Base-by-base conservation (phyloP, 2,329 filamentous ascomycete genomes). In the Lojkania enalia region DNA sequence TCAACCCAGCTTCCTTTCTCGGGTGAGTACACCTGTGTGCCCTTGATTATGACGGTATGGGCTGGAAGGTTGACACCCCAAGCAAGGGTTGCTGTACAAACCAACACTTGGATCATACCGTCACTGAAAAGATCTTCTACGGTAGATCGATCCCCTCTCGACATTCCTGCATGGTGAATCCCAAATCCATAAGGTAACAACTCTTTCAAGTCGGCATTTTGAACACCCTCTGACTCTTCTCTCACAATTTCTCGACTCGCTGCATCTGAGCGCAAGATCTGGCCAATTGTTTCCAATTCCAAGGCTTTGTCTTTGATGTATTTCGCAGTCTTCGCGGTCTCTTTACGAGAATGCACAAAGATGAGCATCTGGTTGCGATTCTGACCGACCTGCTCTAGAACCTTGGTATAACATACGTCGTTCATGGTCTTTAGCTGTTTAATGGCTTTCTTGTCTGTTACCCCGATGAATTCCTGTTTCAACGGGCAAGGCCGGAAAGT, bases 341-440 rank as follows among this genome's bases (percentile, higher is more conserved):
- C 95, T 66, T 99, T 99, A 60, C 94, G 82, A 25, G 95, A 99
- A 68, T 99, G 95, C 4, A 99, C 94, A 64, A 99, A 99, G 48
- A 99, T 96, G 29, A 99, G 83, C 91, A 99, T 96, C 70, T 99
- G 94, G 61, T 99, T 96, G 52, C 88, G 84, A 63, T 95, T 87
- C 47, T 87, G 85, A 5, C 94, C 94, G 20, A 96, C 92, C 65
- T 97, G 92, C 70, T 99, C 94, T 42, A 99, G 82, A 20, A 96
- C 91, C 71, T 99, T 99, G 54, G 86, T 95, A 71, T 99, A 99
- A 46, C 90, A 96, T 42, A 99, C 91, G 60, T 99, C 94, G 64
- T 99, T 99, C 94, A 99, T 99, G 1, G 88, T 95, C 78, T 97
- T 96, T 42, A 99, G 77, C 70, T 99, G 94, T 73, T 97, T 99